Conservation (phyloP, 768 basidiomycete genomes). For the Russula sp. region DNA sequence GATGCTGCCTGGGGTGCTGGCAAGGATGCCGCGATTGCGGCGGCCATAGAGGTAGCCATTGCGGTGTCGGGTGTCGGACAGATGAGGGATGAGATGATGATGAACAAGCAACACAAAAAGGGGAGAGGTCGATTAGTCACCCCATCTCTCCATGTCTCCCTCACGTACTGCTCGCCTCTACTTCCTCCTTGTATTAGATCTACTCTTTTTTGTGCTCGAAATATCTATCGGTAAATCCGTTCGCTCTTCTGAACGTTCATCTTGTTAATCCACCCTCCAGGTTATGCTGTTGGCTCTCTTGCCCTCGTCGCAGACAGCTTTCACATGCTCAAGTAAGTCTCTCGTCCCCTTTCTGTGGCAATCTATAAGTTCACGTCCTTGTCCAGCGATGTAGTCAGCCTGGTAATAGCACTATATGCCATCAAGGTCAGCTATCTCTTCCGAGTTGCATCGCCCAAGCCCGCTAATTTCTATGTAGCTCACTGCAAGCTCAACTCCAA, state of each 20-base stretch:
- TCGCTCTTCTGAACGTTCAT: not conserved
- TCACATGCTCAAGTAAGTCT: constrained; percentile 93
- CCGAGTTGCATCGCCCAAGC: constrained; percentile 16
- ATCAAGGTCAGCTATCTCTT: constrained; percentile 55
- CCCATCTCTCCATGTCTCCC: constrained; percentile 35
- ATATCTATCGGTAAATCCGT: constrained; percentile 62
- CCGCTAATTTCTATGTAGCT: constrained; percentile 46
- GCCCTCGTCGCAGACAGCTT: constrained; percentile 96
- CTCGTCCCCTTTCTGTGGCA: not conserved
- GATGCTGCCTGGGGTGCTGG: constrained; percentile 63
- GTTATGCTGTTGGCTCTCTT: constrained; percentile 93
- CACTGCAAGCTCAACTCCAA: constrained; percentile 53
- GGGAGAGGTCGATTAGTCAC: not conserved
- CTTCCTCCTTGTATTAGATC: constrained; percentile 78
- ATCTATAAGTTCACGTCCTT: constrained; percentile 21
- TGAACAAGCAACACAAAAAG: too few species aligned
- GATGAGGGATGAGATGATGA: not conserved
- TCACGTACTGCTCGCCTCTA: constrained; percentile 74
- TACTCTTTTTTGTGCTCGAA: constrained; percentile 84
- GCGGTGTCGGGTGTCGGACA: not conserved
- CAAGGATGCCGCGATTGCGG: constrained; percentile 81
- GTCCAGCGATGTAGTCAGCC: constrained; percentile 90
- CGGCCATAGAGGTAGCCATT: constrained; percentile 87
- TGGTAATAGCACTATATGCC: constrained; percentile 93
- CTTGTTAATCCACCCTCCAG: constrained; percentile 40